Evolutionary conservation across 352 stramenopile genomes (phyloP), one percentile per base, ranked within the genome.

Genomic region (Phytophthora pinifolia): DNA sequence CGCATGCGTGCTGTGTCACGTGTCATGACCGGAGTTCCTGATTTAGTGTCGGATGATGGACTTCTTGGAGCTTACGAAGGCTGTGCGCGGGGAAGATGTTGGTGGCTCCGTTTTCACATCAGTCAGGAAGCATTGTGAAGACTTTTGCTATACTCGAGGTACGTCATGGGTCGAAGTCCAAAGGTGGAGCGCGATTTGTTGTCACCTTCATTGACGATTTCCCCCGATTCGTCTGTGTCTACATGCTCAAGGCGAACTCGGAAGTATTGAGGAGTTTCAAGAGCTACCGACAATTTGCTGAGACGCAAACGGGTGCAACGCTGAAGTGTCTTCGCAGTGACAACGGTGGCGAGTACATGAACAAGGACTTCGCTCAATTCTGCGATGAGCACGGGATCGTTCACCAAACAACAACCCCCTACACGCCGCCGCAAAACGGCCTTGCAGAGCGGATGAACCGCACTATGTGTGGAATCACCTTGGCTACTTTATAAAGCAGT

Each of bases 161-260:
- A 59, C 27, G 42, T 53, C 1, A 52, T 59, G 34, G 52, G 52
- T 7, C 43, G 6, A 60, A 53, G 43, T 35, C 52, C 1, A n/a
- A n/a, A 22, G 35, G 52, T 9, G 52, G 42, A 27, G 36, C 41
- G 2, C 37, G 32, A 6, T 59, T 38, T 8, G 39, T 59, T 0
- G 6, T 52, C 3, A 53, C 56, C 6, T 70, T 65, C 34, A 54
- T 76, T 10, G 50, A 72, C 13, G 58, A 72, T 33, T 61, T 42
- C 29, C 59, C 49, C 7, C 46, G 62, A n/a, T 48, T 60, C 44
- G 29, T 56, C 9, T 41, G 20, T 3, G 47, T 57, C 2, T 72
- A 71, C 18, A 62, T 63, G 8, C 6, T 72, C 20, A 62, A 45
- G 30, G 15, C 29, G 18, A 75, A 75, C n/a, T 63, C 52, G 0